These are phyloP conservation scores for Salix exigua DNA, from an alignment of 345 rosid species.

Conservation along the genomic window DNA sequence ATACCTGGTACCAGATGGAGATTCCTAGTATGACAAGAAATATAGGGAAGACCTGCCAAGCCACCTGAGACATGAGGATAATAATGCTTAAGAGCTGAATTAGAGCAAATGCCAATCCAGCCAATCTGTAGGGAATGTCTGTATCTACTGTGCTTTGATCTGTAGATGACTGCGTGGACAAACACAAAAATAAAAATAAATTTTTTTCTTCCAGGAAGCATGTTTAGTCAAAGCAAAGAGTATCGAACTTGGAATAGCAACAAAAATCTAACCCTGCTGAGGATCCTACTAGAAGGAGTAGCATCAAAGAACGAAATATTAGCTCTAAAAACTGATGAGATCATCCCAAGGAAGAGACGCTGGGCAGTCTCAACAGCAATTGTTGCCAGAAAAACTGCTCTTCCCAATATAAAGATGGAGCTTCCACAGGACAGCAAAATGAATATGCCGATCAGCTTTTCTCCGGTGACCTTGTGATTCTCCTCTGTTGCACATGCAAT, in stretches of 20 bases:
- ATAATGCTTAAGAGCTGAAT: conserved; percentile 66
- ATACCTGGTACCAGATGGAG: conserved; percentile 65
- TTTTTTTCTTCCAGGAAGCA: not conserved
- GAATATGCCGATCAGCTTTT: conserved; percentile 46
- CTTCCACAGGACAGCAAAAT: conserved; percentile 57
- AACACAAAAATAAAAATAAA: not conserved
- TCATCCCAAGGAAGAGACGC: conserved; percentile 53
- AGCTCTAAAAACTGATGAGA: conserved; percentile 53
- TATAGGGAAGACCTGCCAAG: conserved; percentile 61
- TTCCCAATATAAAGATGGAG: conserved; percentile 58
- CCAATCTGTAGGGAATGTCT: conserved; percentile 71
- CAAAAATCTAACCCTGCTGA: conserved; percentile 45
- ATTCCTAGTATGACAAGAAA: conserved; percentile 52
- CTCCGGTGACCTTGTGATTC: conserved; percentile 23
- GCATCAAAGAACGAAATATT: conserved; percentile 64
- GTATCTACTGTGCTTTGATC: conserved; percentile 75
- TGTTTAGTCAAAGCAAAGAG: not conserved
- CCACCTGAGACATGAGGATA: conserved; percentile 56
- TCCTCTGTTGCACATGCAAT: conserved; percentile 65
- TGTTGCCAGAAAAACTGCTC: conserved; percentile 56
- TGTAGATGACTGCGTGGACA: conserved; percentile 50
- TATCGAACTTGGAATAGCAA: not conserved
- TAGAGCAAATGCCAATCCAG: conserved; percentile 70
- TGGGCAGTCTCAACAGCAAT: conserved; percentile 62
- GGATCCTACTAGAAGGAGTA: conserved; percentile 69